These are phyloP conservation scores for Trypanosoma brucei DNA, from an alignment of 208 protist genomes.

Conservation along the genomic window DNA sequence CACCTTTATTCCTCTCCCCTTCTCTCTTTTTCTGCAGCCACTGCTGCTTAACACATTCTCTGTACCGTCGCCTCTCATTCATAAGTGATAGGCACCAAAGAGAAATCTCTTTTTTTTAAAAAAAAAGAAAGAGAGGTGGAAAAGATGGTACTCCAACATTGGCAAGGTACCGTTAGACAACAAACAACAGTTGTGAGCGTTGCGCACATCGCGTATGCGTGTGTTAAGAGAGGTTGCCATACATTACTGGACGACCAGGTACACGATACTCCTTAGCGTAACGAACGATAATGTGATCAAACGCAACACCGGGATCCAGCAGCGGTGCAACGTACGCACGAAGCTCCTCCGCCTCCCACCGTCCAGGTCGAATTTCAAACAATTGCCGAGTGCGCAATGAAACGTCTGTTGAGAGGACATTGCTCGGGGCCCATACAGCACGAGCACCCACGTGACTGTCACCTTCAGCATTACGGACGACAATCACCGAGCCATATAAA, in stretches of 20 bases:
- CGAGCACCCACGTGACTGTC: constrained; percentile 19
- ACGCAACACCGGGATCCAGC: constrained; percentile 35
- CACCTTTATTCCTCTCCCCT: not conserved
- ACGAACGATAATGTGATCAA: constrained; percentile 50
- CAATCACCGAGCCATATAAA: constrained; percentile 32
- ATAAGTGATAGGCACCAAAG: too few species aligned
- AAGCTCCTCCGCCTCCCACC: constrained; percentile 40
- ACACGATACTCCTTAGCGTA: constrained; percentile 57
- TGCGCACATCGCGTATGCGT: too few species aligned
- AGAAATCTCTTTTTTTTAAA: too few species aligned
- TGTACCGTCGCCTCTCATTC: too few species aligned
- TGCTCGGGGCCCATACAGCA: constrained; percentile 43
- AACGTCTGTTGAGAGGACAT: constrained; percentile 34
- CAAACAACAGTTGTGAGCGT: too few species aligned
- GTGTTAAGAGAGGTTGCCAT: constrained; percentile 27
- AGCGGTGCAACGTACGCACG: constrained; percentile 54
- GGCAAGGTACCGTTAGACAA: too few species aligned
- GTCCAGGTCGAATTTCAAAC: constrained; percentile 44
- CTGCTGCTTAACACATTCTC: not conserved
- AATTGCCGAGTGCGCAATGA: constrained; percentile 33
- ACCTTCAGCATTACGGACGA: constrained; percentile 11
- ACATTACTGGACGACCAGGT: constrained; percentile 54
- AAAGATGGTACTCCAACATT: too few species aligned
- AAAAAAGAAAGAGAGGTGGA: too few species aligned
- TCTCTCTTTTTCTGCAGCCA: not conserved